Conservation (phyloP, 495 filamentous ascomycete species). For the Cairneyella variabilis region DNA sequence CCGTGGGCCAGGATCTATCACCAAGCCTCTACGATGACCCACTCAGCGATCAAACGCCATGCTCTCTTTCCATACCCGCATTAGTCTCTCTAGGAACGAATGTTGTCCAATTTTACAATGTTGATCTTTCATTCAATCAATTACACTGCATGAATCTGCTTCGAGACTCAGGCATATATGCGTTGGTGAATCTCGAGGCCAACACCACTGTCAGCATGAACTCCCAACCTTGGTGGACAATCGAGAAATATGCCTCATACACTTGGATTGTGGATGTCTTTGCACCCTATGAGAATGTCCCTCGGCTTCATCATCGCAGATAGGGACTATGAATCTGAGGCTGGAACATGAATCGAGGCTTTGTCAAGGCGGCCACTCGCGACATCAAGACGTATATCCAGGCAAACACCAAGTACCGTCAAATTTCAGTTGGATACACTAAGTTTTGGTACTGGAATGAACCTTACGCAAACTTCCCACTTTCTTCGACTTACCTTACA, state of each 20-base stretch:
- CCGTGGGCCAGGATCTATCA: conserved; percentile 36
- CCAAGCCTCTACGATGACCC: conserved; percentile 50
- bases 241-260: conserved; percentile 67
- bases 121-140: conserved; percentile 76
- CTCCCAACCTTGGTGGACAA: conserved; percentile 69
- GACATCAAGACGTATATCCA: conserved; percentile 91
- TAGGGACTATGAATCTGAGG: conserved; percentile 75
- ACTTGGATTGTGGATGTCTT: conserved; percentile 75
- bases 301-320: conserved; percentile 96
- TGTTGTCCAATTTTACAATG: conserved; percentile 83
- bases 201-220: conserved; percentile 57
- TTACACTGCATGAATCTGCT: conserved; percentile 75
- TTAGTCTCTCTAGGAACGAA: conserved; percentile 75
- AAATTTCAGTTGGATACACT: conserved; percentile 86
- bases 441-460: conserved; percentile 80
- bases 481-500: conserved; percentile 84
- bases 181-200: conserved; percentile 75
- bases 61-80: conserved; percentile 73
- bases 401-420: conserved; percentile 63
- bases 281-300: conserved; percentile 70
- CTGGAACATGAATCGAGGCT: conserved; percentile 76
- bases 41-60: conserved; percentile 60
- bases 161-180: conserved; percentile 83
- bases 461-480: conserved; percentile 66
- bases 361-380: conserved; percentile 90